Evolutionary conservation across 148 eudicot species (phyloP).

Genomic region (Persicaria tinctoria): DNA sequence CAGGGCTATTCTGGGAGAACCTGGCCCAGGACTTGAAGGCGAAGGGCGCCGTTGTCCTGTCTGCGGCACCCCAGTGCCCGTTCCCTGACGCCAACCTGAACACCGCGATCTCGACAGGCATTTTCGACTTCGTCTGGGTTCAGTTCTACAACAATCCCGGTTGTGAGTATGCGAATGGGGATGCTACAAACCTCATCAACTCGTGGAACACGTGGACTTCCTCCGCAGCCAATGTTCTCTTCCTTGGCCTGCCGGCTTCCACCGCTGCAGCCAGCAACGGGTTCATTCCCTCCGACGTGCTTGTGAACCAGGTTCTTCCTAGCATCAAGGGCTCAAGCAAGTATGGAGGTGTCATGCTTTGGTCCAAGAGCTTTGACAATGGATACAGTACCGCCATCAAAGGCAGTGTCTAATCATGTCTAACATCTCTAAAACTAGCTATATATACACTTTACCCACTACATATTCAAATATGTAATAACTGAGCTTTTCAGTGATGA

Average conservation of each 20-base stretch:
- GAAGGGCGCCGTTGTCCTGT: slow-evolving; percentile 21
- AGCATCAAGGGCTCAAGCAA: slow-evolving; percentile 41
- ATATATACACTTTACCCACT: no score
- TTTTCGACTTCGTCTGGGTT: slow-evolving; percentile 14
- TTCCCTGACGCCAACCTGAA: not conserved
- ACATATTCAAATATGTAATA: no score
- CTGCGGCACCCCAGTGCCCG: slow-evolving; percentile 30
- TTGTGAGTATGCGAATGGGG: slow-evolving; percentile 6
- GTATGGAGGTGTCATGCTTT: slow-evolving; percentile 90
- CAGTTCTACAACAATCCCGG: slow-evolving; percentile 10
- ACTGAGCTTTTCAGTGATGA: no score
- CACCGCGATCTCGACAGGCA: not conserved
- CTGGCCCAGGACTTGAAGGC: slow-evolving; percentile 26
- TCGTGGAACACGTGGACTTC: slow-evolving; percentile 14
- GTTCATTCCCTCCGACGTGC: slow-evolving; percentile 44
- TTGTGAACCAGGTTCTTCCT: slow-evolving; percentile 44
- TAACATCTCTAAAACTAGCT: no score
- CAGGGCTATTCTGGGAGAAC: slow-evolving; percentile 25
- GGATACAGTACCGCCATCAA: slow-evolving; percentile 52
- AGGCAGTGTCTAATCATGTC: slow-evolving; percentile 26
- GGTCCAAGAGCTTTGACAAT: slow-evolving; percentile 72
- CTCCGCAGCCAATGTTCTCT: slow-evolving; percentile 24
- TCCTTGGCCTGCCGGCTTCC: slow-evolving; percentile 76
- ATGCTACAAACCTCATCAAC: not conserved
- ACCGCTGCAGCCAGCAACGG: slow-evolving; percentile 69